phyloP scores from a whole-genome alignment of 2,329 filamentous ascomycete species.

The Penicillium italicum region DNA sequence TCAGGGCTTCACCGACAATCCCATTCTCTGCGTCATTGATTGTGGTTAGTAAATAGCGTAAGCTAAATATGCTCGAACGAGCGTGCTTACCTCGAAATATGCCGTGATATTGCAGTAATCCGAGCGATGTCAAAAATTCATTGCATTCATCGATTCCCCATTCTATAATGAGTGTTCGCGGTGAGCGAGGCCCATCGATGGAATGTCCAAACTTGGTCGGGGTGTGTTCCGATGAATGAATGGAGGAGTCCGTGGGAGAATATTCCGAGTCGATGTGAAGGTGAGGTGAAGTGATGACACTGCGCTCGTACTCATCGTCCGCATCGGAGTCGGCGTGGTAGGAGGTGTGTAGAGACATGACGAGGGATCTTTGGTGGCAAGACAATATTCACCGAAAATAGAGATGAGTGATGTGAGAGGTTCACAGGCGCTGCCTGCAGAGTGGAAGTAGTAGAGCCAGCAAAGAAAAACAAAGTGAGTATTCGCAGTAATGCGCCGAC shows the following conservation, averaged over 20 bases:
- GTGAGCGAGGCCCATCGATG: slow-evolving; percentile 51
- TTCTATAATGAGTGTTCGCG: slow-evolving; percentile 55
- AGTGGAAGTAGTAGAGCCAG: not conserved
- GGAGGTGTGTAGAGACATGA: slow-evolving; percentile 45
- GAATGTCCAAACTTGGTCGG: slow-evolving; percentile 58
- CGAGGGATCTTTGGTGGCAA: not conserved
- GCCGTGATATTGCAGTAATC: slow-evolving; percentile 77
- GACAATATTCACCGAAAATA: slow-evolving; percentile 1
- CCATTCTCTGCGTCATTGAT: slow-evolving; percentile 72
- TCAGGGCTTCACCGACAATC: slow-evolving; percentile 85
- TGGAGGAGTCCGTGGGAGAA: slow-evolving; percentile 56
- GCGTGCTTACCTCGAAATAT: slow-evolving; percentile 69
- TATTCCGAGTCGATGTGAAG: slow-evolving; percentile 56
- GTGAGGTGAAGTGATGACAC: slow-evolving; percentile 55
- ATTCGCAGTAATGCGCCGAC: slow-evolving; percentile 13
- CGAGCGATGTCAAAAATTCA: slow-evolving; percentile 78
- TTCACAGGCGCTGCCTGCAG: slow-evolving; percentile 8
- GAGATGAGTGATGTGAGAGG: not conserved
- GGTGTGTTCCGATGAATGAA: slow-evolving; percentile 58
- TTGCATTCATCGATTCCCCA: slow-evolving; percentile 81
- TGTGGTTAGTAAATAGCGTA: not conserved
- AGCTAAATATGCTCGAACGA: not conserved
- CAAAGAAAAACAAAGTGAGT: slow-evolving; percentile 4
- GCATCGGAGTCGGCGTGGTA: slow-evolving; percentile 63
- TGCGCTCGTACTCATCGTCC: slow-evolving; percentile 64